Conservation (phyloP, 148 eudicot genomes). For the Salicornia ramosissima region DNA sequence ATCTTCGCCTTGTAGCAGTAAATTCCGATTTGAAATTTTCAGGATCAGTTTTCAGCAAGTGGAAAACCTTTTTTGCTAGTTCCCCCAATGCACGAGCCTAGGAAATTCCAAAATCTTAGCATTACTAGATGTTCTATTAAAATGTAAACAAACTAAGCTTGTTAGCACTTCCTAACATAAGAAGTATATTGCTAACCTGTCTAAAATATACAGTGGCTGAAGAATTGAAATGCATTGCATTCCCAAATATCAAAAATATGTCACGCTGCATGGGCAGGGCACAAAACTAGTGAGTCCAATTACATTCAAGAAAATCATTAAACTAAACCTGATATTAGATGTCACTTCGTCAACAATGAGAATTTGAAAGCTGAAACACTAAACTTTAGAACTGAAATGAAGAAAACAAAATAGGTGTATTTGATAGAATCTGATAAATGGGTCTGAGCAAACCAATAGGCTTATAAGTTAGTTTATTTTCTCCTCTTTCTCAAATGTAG, state of each 20-base stretch:
- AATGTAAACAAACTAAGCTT: not conserved
- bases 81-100: constrained; percentile 85
- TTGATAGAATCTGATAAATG: too few relatives aligned
- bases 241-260: constrained; percentile 58
- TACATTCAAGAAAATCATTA: too few relatives aligned
- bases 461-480: too few relatives aligned
- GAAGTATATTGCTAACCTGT: constrained; percentile 46
- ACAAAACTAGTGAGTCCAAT: constrained; percentile 6
- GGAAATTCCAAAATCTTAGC: not conserved
- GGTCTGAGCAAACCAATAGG: too few relatives aligned
- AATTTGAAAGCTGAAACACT: not conserved
- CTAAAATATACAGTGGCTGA: constrained; percentile 58
- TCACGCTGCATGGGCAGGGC: constrained; percentile 64
- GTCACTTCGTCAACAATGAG: not conserved
- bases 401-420: not conserved
- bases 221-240: constrained; percentile 83
- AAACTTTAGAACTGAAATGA: not conserved
- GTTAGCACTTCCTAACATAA: not conserved
- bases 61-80: constrained; percentile 63
- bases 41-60: constrained; percentile 53
- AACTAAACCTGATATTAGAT: not conserved
- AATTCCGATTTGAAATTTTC: constrained; percentile 54
- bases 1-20: constrained; percentile 50
- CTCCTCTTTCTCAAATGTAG: too few relatives aligned
- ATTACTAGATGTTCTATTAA: not conserved